Evolutionary conservation across 2,329 filamentous ascomycete species (phyloP).

Genomic region (Pseudogymnoascus sp.): DNA sequence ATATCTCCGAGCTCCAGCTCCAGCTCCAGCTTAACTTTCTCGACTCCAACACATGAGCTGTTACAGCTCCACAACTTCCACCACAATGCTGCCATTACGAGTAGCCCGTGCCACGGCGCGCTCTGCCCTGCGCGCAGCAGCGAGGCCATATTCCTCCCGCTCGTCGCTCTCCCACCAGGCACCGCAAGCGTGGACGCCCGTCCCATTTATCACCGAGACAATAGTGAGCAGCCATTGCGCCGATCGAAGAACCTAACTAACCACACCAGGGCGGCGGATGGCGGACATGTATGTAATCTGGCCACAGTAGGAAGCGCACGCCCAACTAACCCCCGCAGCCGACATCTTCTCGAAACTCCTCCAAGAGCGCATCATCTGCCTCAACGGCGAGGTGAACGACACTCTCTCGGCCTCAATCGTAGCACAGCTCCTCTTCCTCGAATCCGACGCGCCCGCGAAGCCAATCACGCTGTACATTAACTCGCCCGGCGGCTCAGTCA

Average conservation of each 20-base stretch:
- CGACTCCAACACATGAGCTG: background rate
- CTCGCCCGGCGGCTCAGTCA: constrained; percentile 87
- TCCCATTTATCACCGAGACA: constrained; percentile 46
- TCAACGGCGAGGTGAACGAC: constrained; percentile 88
- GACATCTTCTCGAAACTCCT: constrained; percentile 77
- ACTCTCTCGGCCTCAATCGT: constrained; percentile 88
- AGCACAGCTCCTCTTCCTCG: constrained; percentile 92
- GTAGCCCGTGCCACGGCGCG: constrained; percentile 21
- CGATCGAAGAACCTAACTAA: constrained; percentile 14
- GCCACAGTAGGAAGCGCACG: constrained; percentile 19
- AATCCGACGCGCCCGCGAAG: constrained; percentile 91
- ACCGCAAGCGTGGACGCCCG: constrained; percentile 34
- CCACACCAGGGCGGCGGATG: constrained; percentile 59
- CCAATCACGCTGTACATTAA: constrained; percentile 98
- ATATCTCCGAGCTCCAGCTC: background rate
- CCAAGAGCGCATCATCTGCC: constrained; percentile 88
- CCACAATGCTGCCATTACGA: constrained; percentile 22
- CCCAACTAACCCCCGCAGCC: constrained; percentile 39
- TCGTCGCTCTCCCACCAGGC: constrained; percentile 17
- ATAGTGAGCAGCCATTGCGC: constrained; percentile 39
- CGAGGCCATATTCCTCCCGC: constrained; percentile 20
- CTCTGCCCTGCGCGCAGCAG: constrained; percentile 14
- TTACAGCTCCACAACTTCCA: background rate
- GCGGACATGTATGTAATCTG: constrained; percentile 58
- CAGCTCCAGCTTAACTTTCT: background rate